These are phyloP conservation scores for Sisymbrium altissimum DNA, from an alignment of 345 rosid species.

Conservation along the genomic window DNA sequence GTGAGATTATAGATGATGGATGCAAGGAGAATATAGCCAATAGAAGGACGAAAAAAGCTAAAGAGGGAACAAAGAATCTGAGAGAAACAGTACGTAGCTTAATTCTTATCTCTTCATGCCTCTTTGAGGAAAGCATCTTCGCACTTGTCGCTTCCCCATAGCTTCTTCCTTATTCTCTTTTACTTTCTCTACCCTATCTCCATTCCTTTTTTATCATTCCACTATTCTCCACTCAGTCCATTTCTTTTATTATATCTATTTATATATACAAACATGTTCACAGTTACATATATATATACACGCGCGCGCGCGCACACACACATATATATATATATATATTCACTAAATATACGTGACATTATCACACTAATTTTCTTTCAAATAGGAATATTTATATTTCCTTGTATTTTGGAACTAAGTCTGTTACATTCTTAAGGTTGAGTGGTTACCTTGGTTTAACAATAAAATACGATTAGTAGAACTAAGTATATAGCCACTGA, in stretches of 20 bases:
- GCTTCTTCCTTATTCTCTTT: constrained; percentile 19
- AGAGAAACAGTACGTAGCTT: constrained; percentile 14
- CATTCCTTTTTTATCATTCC: constrained; percentile 13
- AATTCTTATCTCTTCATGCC: constrained; percentile 12
- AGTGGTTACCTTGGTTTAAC: not conserved
- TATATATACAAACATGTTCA: not conserved
- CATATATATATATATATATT: not conserved
- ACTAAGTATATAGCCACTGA: not conserved
- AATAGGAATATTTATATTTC: not conserved
- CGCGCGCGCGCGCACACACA: not conserved
- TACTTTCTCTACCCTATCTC: constrained; percentile 22
- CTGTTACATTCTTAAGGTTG: not conserved
- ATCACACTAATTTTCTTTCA: not conserved
- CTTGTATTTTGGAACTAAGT: not conserved
- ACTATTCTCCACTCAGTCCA: constrained; percentile 6
- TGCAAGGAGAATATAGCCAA: constrained; percentile 17
- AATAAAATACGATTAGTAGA: not conserved
- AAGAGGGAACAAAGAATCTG: constrained; percentile 22
- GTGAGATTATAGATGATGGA: constrained; percentile 17
- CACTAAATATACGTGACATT: not conserved
- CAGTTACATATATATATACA: not conserved
- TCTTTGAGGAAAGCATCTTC: constrained; percentile 25
- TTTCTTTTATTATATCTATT: not conserved
- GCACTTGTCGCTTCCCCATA: constrained; percentile 39
- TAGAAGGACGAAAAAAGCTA: constrained; percentile 7